Percentiles rank a stretch among this genome's conserved stretches.
phyloP scores from a whole-genome alignment of 192 early-diverging fungal species.

The Ambispora gerdemannii region DNA sequence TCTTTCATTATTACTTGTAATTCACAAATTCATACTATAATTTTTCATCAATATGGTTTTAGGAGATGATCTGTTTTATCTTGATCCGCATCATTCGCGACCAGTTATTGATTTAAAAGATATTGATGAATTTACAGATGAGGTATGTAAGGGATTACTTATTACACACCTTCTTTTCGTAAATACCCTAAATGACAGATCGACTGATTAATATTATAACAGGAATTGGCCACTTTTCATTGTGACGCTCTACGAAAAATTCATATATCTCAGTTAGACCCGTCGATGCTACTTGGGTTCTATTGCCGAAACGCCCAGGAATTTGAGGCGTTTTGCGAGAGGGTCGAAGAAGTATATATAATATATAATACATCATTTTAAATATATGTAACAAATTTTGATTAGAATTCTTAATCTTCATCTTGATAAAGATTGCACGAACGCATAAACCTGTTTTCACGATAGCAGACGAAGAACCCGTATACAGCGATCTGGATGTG shows the following conservation, averaged over 20 bases:
- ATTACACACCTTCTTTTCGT: slow-evolving; percentile 13
- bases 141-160: slow-evolving; percentile 37
- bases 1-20: slow-evolving; percentile 1
- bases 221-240: slow-evolving; percentile 80
- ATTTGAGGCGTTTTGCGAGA: slow-evolving; percentile 59
- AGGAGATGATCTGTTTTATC: slow-evolving; percentile 79
- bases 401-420: not conserved
- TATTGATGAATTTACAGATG: slow-evolving; percentile 44
- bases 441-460: slow-evolving; percentile 57
- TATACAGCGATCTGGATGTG: slow-evolving; percentile 47
- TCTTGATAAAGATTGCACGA: slow-evolving; percentile 38
- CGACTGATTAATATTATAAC: slow-evolving; percentile 8
- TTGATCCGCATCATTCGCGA: slow-evolving; percentile 90
- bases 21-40: not conserved
- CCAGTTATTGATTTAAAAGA: slow-evolving; percentile 56
- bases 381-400: not conserved
- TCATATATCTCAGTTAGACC: slow-evolving; percentile 77
- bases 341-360: slow-evolving; percentile 42
- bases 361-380: slow-evolving; percentile 1
- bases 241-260: slow-evolving; percentile 73
- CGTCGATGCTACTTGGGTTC: slow-evolving; percentile 92
- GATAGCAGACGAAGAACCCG: slow-evolving; percentile 62
- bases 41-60: not conserved
- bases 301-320: slow-evolving; percentile 61
- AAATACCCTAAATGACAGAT: not conserved